Evolutionary conservation across 257 asterid species (phyloP).

Genomic region (Lycium barbarum): DNA sequence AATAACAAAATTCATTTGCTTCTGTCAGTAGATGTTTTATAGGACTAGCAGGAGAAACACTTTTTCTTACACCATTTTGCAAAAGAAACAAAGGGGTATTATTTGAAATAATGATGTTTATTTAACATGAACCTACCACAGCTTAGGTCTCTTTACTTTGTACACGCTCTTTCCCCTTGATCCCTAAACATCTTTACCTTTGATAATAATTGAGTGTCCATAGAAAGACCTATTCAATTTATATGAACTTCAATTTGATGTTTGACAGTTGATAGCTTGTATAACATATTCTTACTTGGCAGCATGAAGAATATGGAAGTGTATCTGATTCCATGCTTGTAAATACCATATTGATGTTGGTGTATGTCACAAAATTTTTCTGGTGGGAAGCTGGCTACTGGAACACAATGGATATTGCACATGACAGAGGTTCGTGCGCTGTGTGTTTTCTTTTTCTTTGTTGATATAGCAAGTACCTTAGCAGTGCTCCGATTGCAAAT

Average conservation of each 20-base stretch:
- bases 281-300: slow-evolving; percentile 36
- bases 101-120: slow-evolving; percentile 19
- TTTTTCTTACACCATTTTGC: background rate
- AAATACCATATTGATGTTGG: slow-evolving; percentile 80
- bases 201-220: background rate
- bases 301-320: slow-evolving; percentile 82
- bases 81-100: background rate
- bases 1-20: background rate
- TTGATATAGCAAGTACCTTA: slow-evolving; percentile 15
- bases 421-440: slow-evolving; percentile 81
- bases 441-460: background rate
- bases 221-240: background rate
- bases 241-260: slow-evolving; percentile 2
- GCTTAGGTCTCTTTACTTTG: background rate
- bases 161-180: background rate
- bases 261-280: background rate
- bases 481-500: background rate
- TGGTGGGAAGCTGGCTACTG: slow-evolving; percentile 99
- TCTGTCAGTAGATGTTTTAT: background rate
- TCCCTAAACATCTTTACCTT: background rate
- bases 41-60: background rate
- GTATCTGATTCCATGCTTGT: slow-evolving; percentile 94
- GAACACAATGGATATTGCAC: slow-evolving; percentile 99
- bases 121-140: background rate
- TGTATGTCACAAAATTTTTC: slow-evolving; percentile 91